Evolutionary conservation across 2,329 filamentous ascomycete genomes (phyloP).

Genomic region (Pyricularia sp.): DNA sequence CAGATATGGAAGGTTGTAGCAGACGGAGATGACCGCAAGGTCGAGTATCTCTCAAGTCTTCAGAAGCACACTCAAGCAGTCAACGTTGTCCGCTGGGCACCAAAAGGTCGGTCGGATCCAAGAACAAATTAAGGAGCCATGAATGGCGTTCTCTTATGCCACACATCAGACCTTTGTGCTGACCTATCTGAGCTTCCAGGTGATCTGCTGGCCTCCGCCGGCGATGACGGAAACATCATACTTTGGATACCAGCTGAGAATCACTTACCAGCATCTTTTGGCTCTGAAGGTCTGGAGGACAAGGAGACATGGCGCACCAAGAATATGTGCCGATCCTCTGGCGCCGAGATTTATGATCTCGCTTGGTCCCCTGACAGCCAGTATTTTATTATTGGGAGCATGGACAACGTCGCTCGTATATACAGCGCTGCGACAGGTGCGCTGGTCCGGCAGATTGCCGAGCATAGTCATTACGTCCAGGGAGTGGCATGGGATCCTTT

Average conservation of each 20-base stretch:
- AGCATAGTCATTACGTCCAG: slow-evolving; percentile 97
- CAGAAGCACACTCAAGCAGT: slow-evolving; percentile 93
- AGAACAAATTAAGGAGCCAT: neutral
- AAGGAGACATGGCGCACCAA: slow-evolving; percentile 96
- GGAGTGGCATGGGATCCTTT: slow-evolving; percentile 97
- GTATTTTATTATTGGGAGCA: slow-evolving; percentile 97
- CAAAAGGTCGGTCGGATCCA: slow-evolving; percentile 67
- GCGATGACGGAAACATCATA: slow-evolving; percentile 94
- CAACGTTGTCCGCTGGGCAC: slow-evolving; percentile 94
- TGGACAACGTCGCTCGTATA: slow-evolving; percentile 97
- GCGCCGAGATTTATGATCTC: slow-evolving; percentile 94
- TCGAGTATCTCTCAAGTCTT: slow-evolving; percentile 86
- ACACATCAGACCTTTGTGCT: neutral
- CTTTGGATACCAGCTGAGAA: slow-evolving; percentile 88
- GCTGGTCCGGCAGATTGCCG: slow-evolving; percentile 83
- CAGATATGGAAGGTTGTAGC: slow-evolving; percentile 87
- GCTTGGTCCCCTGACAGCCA: slow-evolving; percentile 97
- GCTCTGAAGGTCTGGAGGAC: slow-evolving; percentile 79
- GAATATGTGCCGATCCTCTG: slow-evolving; percentile 93
- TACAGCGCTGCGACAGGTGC: slow-evolving; percentile 79
- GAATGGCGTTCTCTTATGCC: neutral
- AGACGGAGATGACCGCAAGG: slow-evolving; percentile 76
- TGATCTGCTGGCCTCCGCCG: slow-evolving; percentile 86
- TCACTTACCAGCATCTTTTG: slow-evolving; percentile 54
- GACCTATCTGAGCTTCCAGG: slow-evolving; percentile 38